A percentile compares a stretch with the other conserved stretches of the same genome.
phyloP scores from a whole-genome alignment of 2,329 filamentous ascomycete species.

The Scedosporium apiospermum region DNA sequence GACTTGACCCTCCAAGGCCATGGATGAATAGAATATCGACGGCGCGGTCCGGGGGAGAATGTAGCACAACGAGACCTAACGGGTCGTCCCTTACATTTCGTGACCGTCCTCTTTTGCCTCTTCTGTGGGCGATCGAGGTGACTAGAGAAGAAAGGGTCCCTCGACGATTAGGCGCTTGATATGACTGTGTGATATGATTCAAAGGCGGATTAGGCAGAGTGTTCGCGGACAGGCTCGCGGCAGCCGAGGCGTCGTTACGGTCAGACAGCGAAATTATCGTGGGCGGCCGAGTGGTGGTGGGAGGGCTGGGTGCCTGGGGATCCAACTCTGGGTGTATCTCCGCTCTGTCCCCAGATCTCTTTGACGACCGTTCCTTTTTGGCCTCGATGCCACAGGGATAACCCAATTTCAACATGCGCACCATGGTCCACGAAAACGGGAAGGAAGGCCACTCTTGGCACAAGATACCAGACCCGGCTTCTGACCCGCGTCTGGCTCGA shows the following conservation, averaged over 20 bases:
- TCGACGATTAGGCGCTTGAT: background rate
- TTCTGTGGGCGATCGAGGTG: background rate
- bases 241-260: background rate
- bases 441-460: background rate
- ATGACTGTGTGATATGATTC: background rate
- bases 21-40: conserved; percentile 18
- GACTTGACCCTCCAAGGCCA: conserved; percentile 15
- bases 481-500: background rate
- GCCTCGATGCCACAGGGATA: background rate
- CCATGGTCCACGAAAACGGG: background rate
- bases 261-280: background rate
- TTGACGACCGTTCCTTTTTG: background rate
- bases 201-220: background rate
- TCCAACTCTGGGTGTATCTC: background rate
- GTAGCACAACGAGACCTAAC: background rate
- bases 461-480: background rate
- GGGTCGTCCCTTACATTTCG: background rate
- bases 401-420: background rate
- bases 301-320: background rate
- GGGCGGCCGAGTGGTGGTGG: background rate
- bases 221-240: background rate
- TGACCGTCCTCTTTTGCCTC: background rate
- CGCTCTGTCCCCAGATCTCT: background rate
- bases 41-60: conserved; percentile 3
- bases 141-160: background rate